These are phyloP conservation scores for Fusarium staphyleae DNA, from an alignment of 2,329 filamentous ascomycete species.

Conservation along the genomic window DNA sequence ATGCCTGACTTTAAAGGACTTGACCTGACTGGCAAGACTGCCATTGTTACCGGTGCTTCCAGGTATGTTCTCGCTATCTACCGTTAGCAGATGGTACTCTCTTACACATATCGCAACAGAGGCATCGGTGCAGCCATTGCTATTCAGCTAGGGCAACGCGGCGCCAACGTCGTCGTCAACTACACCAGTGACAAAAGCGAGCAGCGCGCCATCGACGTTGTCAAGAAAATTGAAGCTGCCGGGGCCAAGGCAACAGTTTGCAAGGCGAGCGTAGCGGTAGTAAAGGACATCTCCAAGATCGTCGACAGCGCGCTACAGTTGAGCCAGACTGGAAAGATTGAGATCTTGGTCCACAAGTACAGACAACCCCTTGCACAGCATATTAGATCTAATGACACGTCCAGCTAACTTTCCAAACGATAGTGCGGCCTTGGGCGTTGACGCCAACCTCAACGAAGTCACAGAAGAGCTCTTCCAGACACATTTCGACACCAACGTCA, in stretches of 20 bases:
- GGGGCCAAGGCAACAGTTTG: slow-evolving; percentile 21
- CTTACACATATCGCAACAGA: not conserved
- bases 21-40: slow-evolving; percentile 36
- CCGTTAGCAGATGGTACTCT: not conserved
- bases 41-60: slow-evolving; percentile 36
- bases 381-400: too few species aligned
- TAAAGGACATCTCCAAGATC: slow-evolving; percentile 27
- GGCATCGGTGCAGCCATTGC: slow-evolving; percentile 34
- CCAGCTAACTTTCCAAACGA: too few species aligned
- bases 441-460: slow-evolving; percentile 25
- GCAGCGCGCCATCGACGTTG: slow-evolving; percentile 26
- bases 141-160: slow-evolving; percentile 17
- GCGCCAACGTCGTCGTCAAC: slow-evolving; percentile 37
- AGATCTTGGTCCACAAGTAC: slow-evolving; percentile 39
- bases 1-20: slow-evolving; percentile 30
- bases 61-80: slow-evolving; percentile 2
- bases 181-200: slow-evolving; percentile 21
- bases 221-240: slow-evolving; percentile 18
- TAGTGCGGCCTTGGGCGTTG: slow-evolving; percentile 19
- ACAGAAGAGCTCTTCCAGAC: slow-evolving; percentile 16
- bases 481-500: slow-evolving; percentile 35
- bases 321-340: slow-evolving; percentile 35
- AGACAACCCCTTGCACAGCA: not conserved
- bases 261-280: slow-evolving; percentile 30
- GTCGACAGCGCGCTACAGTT: slow-evolving; percentile 28